These are phyloP conservation scores for Brettanomyces custersianus DNA, from an alignment of 805 yeast species.

Conservation along the genomic window DNA sequence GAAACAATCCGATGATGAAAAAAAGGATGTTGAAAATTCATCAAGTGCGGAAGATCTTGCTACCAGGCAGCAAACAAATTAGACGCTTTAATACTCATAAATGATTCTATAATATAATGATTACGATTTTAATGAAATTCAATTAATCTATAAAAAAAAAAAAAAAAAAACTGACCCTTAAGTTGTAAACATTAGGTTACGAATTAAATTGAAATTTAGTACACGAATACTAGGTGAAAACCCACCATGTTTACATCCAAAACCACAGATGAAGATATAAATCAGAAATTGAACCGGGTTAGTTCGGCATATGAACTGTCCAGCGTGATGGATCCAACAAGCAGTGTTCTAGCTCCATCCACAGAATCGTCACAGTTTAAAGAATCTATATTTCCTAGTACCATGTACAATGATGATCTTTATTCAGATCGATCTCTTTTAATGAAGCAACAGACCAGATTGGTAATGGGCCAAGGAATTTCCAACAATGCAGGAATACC, in stretches of 20 bases:
- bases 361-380: constrained; percentile 15
- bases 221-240: no score
- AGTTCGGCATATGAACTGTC: constrained; percentile 17
- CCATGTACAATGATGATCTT: constrained; percentile 9
- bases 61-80: no score
- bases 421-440: constrained; percentile 9
- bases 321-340: constrained; percentile 8
- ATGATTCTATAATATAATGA: no score
- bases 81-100: no score
- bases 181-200: no score
- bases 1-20: neutral
- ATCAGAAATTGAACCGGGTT: constrained; percentile 12
- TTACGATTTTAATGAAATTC: no score
- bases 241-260: constrained; percentile 11
- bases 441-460: constrained; percentile 10
- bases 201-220: neutral
- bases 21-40: neutral
- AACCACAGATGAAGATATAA: constrained; percentile 9
- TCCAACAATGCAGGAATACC: constrained; percentile 25
- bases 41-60: neutral
- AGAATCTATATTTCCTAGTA: constrained; percentile 17
- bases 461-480: constrained; percentile 28
- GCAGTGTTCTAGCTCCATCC: constrained; percentile 12
- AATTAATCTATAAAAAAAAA: no score
- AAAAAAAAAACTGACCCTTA: neutral